Evolutionary conservation across 352 stramenopile genomes (phyloP), one percentile per base, ranked within the genome.

Genomic region (Globisporangium orthogonon): DNA sequence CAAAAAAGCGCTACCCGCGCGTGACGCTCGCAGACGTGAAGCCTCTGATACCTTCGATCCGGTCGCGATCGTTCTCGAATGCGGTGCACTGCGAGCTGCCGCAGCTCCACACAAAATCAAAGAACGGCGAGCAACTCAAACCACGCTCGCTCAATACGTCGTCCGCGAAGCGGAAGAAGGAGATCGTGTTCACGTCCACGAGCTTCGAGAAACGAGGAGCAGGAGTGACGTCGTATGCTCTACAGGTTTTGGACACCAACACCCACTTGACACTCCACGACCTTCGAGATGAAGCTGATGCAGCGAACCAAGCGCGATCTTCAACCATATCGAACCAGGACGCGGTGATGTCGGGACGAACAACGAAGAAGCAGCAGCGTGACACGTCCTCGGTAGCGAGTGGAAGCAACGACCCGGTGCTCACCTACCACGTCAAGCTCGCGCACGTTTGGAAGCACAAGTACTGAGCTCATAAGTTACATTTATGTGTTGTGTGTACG

Each of bases 351-450:
- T 13, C 37, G 11, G 37, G 65, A 33, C 57, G 54, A 56, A 70
- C 35, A 44, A 51, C 49, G 45, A 60, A 29, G 54, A 33, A 56
- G 56, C 43, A 61, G 10, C 17, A 29, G 17, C 29, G 5, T 11
- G 4, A 13, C 37, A 7, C 33, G 9, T 7, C 33, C 33, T 48
- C 17, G 28, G 14, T 28, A 18, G 10, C 40, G 50, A 39, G 51
- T 37, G 7, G 52, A 62, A 39, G 29, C 39, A 57, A 48, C 7
- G 59, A 74, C 50, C 50, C 54, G 3, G 66, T 85, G 57, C 69
- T 88, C 4, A 69, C 62, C 4, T 82, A 86, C 55, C 77, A 88
- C 62, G 64, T 88, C 29, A 83, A 80, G 54, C 71, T 88, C 43
- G 78, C 76, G 0, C 78, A 88, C 50, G 72, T 76, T 23, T 87